phyloP scores from a whole-genome alignment of 495 filamentous ascomycete species.

The Neurospora sp. region DNA sequence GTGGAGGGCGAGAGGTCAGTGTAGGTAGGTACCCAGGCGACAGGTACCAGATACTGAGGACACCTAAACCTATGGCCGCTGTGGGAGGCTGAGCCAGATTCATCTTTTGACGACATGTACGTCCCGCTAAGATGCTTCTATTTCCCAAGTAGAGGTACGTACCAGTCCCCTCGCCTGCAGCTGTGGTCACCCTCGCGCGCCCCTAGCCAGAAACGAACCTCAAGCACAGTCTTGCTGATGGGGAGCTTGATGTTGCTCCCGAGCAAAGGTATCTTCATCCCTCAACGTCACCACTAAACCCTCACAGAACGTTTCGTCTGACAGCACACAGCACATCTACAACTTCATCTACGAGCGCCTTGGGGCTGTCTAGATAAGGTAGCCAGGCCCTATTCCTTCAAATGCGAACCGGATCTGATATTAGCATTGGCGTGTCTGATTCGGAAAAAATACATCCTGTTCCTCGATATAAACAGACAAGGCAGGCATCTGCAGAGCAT shows the following conservation, averaged over 20 bases:
- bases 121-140: neutral
- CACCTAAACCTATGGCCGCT: neutral
- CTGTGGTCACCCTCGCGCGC: neutral
- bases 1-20: neutral
- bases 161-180: neutral
- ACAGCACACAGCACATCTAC: neutral
- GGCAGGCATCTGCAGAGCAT: neutral
- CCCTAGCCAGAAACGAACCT: neutral
- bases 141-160: slow-evolving; percentile 9
- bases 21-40: neutral
- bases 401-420: too few species aligned
- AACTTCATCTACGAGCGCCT: neutral
- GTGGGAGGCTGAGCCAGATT: neutral
- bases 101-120: slow-evolving; percentile 15
- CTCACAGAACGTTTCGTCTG: neutral
- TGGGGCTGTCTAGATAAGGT: neutral
- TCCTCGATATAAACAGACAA: neutral
- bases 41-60: neutral
- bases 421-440: neutral
- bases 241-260: neutral
- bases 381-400: neutral
- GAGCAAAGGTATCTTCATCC: neutral
- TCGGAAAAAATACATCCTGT: neutral
- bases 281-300: neutral
- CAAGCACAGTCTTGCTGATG: neutral